These are phyloP conservation scores for Boechera stricta DNA, from an alignment of 345 rosid genomes.

Conservation along the genomic window DNA sequence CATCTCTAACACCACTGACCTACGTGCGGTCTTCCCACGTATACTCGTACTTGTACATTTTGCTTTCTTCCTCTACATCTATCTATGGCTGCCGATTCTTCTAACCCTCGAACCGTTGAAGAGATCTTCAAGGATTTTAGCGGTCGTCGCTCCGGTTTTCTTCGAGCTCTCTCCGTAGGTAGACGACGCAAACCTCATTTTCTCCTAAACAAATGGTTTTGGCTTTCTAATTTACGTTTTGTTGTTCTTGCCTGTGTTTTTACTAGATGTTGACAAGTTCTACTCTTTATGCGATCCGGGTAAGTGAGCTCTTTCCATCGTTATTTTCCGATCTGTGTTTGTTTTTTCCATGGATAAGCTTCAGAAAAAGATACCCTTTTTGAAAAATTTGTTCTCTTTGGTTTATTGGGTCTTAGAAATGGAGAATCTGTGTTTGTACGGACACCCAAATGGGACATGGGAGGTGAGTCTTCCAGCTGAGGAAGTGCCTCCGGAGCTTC, in stretches of 20 bases:
- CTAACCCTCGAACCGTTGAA: constrained; percentile 77
- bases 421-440: constrained; percentile 82
- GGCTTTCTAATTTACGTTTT: constrained; percentile 11
- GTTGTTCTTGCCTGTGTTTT: constrained; percentile 11
- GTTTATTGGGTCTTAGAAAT: constrained; percentile 49
- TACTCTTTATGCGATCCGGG: constrained; percentile 94
- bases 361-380: neutral
- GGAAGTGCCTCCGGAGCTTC: constrained; percentile 85
- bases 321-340: constrained; percentile 21
- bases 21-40: neutral
- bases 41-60: neutral
- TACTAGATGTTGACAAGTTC: constrained; percentile 84
- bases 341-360: constrained; percentile 13
- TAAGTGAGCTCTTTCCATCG: constrained; percentile 29
- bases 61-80: neutral
- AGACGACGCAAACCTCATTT: neutral
- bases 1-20: constrained; percentile 32
- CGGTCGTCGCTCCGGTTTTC: constrained; percentile 72
- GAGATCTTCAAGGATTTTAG: constrained; percentile 78
- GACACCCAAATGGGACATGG: constrained; percentile 80
- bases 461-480: constrained; percentile 79
- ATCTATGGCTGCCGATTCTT: constrained; percentile 50
- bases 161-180: constrained; percentile 89
- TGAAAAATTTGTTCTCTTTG: constrained; percentile 1
- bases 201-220: neutral